These are phyloP conservation scores for Aspergillus jensenii DNA, from an alignment of 2,329 filamentous ascomycete species.

Conservation along the genomic window DNA sequence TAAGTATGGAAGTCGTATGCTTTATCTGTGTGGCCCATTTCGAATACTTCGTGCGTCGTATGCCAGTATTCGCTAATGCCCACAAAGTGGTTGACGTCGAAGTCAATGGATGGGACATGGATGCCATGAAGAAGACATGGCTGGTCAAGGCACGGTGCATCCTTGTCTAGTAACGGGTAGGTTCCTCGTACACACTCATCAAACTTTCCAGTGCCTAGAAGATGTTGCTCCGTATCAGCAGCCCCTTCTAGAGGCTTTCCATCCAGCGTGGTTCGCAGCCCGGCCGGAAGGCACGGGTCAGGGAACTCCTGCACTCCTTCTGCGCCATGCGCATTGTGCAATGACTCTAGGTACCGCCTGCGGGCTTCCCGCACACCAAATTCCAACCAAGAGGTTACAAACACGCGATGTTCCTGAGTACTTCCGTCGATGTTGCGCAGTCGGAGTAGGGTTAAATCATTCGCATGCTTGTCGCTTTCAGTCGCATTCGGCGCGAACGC, in stretches of 20 bases:
- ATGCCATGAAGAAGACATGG: slow-evolving; percentile 90
- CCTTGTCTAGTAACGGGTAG: slow-evolving; percentile 84
- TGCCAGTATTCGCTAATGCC: slow-evolving; percentile 99
- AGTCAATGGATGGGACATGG: slow-evolving; percentile 93
- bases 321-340: slow-evolving; percentile 67
- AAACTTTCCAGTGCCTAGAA: slow-evolving; percentile 85
- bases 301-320: slow-evolving; percentile 66
- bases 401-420: slow-evolving; percentile 79
- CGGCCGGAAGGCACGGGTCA: slow-evolving; percentile 85
- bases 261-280: slow-evolving; percentile 70
- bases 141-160: slow-evolving; percentile 75
- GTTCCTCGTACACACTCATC: slow-evolving; percentile 79
- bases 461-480: slow-evolving; percentile 82
- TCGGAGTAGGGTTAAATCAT: slow-evolving; percentile 83
- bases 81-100: slow-evolving; percentile 95
- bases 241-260: slow-evolving; percentile 57
- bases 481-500: slow-evolving; percentile 94
- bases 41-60: slow-evolving; percentile 92
- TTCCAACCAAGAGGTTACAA: slow-evolving; percentile 94
- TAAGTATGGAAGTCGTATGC: slow-evolving; percentile 90
- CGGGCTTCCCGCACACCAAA: slow-evolving; percentile 96
- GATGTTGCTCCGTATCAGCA: slow-evolving; percentile 45
- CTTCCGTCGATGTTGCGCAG: slow-evolving; percentile 80
- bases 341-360: slow-evolving; percentile 73
- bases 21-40: slow-evolving; percentile 70